phyloP scores from a whole-genome alignment of 768 basidiomycete genomes.

The Rhizopogon rudus region DNA sequence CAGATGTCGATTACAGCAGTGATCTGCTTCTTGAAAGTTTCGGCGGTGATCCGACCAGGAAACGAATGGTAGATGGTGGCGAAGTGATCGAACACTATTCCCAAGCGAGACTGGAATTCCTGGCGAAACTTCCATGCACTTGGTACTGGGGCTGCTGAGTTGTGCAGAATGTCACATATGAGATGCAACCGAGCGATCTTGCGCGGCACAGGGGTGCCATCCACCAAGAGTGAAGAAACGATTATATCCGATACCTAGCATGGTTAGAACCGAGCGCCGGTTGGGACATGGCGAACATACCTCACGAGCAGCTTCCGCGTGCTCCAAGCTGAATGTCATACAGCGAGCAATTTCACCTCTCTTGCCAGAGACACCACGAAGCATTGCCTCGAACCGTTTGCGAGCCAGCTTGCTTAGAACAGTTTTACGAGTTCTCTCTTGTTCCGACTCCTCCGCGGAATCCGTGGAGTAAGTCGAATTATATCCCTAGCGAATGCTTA shows the following conservation, averaged over 20 bases:
- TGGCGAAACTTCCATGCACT: slow-evolving; percentile 98
- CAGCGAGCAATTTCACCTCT: slow-evolving; percentile 89
- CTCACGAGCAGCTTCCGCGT: slow-evolving; percentile 93
- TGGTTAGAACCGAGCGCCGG: slow-evolving; percentile 1
- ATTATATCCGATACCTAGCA: slow-evolving; percentile 85
- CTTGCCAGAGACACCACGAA: slow-evolving; percentile 80
- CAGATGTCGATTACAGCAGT: slow-evolving; percentile 87
- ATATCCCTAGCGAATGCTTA: slow-evolving; percentile 53
- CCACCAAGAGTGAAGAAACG: slow-evolving; percentile 81
- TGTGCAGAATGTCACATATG: slow-evolving; percentile 97
- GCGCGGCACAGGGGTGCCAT: slow-evolving; percentile 93
- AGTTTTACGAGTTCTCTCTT: slow-evolving; percentile 74
- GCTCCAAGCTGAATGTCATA: slow-evolving; percentile 97
- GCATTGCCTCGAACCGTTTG: slow-evolving; percentile 84
- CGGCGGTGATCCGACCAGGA: slow-evolving; percentile 93
- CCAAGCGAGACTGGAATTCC: slow-evolving; percentile 87
- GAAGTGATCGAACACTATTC: slow-evolving; percentile 94
- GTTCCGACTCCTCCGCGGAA: slow-evolving; percentile 90
- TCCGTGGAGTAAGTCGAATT: slow-evolving; percentile 89
- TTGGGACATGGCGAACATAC: slow-evolving; percentile 33
- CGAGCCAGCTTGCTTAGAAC: slow-evolving; percentile 75
- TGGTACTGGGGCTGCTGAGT: slow-evolving; percentile 88
- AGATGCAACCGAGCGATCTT: slow-evolving; percentile 94
- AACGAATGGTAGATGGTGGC: slow-evolving; percentile 94
- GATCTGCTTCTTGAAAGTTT: slow-evolving; percentile 93